Percentiles rank a stretch among this genome's conserved stretches.
Conservation (phyloP, 768 basidiomycete genomes). For the Hemileccinum rubropunctum region DNA sequence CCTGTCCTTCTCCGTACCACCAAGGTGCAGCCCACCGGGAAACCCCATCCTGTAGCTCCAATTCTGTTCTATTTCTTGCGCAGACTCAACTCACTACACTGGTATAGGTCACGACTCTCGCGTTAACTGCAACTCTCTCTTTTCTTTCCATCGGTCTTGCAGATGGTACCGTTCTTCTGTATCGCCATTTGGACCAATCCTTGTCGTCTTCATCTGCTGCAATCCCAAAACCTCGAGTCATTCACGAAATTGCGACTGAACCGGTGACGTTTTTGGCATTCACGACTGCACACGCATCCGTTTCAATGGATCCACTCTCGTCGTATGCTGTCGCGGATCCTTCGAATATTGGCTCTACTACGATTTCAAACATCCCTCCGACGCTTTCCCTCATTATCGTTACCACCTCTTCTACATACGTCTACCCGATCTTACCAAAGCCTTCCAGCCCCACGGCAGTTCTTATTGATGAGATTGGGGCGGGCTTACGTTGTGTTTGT, state of each 20-base stretch:
- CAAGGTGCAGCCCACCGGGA: conserved; percentile 71
- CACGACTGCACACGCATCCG: conserved; percentile 36
- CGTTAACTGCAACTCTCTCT: conserved; percentile 71
- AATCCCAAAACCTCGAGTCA: conserved; percentile 80
- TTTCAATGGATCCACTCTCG: conserved; percentile 22
- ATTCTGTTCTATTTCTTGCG: not conserved
- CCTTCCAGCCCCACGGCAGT: conserved; percentile 63
- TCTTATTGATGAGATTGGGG: conserved; percentile 84
- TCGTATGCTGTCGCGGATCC: conserved; percentile 16
- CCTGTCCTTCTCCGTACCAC: conserved; percentile 70
- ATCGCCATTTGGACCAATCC: conserved; percentile 89
- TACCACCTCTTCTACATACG: conserved; percentile 81
- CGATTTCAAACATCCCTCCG: conserved; percentile 17
- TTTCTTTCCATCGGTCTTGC: conserved; percentile 93
- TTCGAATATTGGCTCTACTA: conserved; percentile 7
- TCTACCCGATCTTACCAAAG: conserved; percentile 70
- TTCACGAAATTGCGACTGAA: conserved; percentile 83
- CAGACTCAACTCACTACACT: not conserved
- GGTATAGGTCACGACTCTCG: conserved; percentile 69
- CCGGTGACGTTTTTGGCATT: conserved; percentile 94
- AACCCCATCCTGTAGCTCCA: conserved; percentile 69
- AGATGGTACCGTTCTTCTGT: conserved; percentile 90
- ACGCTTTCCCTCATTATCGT: conserved; percentile 75
- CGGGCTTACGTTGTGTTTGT: conserved; percentile 77
- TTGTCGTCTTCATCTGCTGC: conserved; percentile 68